Evolutionary conservation across 306 rosid species (phyloP).

Genomic region (Herpetospermum pedunculosum): DNA sequence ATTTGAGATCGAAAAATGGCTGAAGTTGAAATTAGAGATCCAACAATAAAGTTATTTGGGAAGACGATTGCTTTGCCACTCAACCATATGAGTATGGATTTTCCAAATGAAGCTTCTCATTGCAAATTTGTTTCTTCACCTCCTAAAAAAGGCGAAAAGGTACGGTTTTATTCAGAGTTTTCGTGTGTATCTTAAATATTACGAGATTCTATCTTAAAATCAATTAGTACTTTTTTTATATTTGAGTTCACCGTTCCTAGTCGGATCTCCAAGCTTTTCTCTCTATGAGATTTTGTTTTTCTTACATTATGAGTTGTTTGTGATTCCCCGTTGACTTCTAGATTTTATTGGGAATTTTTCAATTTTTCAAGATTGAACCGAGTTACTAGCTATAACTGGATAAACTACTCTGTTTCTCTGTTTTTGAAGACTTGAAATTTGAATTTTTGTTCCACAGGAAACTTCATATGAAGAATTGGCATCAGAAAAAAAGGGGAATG

Average conservation of each 20-base stretch:
- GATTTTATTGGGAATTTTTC: no score
- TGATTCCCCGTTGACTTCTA: no score
- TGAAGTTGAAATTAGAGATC: slow-evolving; percentile 30
- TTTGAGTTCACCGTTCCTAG: no score
- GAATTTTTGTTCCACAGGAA: slow-evolving; percentile 20
- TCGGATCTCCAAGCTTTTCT: no score
- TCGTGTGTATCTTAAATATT: no score
- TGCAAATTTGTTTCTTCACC: slow-evolving; percentile 15
- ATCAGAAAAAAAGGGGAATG: slow-evolving; percentile 25
- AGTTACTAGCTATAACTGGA: no score
- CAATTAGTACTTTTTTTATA: no score
- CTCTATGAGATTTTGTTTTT: no score
- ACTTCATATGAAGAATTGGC: slow-evolving; percentile 30
- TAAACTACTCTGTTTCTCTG: not conserved
- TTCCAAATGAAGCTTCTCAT: not conserved
- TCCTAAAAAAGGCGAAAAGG: slow-evolving; percentile 28
- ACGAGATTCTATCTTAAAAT: no score
- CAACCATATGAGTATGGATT: not conserved
- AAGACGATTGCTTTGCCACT: slow-evolving; percentile 51
- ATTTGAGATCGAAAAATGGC: slow-evolving; percentile 33
- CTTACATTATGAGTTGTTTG: no score
- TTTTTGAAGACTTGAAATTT: not conserved
- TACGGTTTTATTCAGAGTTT: no score
- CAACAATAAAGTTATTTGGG: slow-evolving; percentile 66
- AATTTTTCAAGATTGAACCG: no score